These are phyloP conservation scores for Crucihimalaya himalaica DNA, from an alignment of 345 rosid genomes.

Conservation along the genomic window DNA sequence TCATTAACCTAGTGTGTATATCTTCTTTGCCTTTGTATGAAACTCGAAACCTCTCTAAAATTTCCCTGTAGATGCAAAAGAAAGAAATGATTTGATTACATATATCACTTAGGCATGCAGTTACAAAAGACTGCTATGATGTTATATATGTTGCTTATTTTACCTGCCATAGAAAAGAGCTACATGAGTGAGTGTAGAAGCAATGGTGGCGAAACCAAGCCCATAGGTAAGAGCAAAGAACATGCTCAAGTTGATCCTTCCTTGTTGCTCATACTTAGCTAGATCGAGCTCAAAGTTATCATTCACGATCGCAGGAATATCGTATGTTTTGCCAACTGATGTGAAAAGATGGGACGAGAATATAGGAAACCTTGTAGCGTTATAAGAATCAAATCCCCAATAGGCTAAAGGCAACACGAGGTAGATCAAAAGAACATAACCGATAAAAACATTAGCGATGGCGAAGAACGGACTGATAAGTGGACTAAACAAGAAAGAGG, in stretches of 20 bases:
- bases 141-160: not conserved
- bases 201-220: constrained; percentile 88
- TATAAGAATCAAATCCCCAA: constrained; percentile 70
- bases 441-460: constrained; percentile 60
- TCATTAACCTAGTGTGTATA: constrained; percentile 82
- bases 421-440: constrained; percentile 67
- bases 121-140: not conserved
- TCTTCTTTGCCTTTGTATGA: constrained; percentile 76
- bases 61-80: constrained; percentile 57
- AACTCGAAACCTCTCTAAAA: constrained; percentile 55
- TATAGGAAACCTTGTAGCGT: constrained; percentile 67
- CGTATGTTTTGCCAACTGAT: constrained; percentile 54
- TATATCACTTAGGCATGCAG: not conserved
- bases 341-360: constrained; percentile 85
- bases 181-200: constrained; percentile 80
- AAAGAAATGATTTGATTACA: not conserved
- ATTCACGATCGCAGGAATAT: constrained; percentile 71
- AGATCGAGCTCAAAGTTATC: constrained; percentile 71
- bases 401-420: constrained; percentile 61
- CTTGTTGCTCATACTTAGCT: constrained; percentile 61
- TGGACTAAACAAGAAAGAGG: constrained; percentile 83
- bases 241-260: constrained; percentile 80
- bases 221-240: constrained; percentile 82
- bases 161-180: constrained; percentile 92
- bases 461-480: constrained; percentile 89